phyloP scores from a whole-genome alignment of 768 basidiomycete species.

The Tulasnella sp. region DNA sequence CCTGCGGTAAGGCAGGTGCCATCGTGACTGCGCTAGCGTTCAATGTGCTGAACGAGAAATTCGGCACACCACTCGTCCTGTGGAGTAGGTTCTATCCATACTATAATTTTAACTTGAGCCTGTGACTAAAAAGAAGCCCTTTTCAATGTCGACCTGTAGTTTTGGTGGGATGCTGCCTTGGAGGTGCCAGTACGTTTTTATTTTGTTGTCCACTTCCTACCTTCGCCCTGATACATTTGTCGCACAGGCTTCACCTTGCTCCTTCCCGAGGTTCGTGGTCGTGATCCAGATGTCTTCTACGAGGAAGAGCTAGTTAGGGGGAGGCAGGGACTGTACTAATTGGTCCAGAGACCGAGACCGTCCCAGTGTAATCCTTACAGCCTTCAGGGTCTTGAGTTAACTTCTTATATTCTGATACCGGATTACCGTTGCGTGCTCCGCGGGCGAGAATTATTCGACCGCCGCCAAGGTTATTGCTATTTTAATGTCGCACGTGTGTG shows the following conservation, averaged over 20 bases:
- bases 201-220: background rate
- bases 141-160: conserved; percentile 30
- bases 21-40: conserved; percentile 68
- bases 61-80: conserved; percentile 54
- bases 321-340: background rate
- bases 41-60: conserved; percentile 47
- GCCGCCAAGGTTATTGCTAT: too few species aligned
- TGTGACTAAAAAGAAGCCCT: too few species aligned
- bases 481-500: too few species aligned
- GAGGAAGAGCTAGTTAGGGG: conserved; percentile 30
- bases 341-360: background rate
- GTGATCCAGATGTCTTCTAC: conserved; percentile 40
- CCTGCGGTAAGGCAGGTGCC: conserved; percentile 62
- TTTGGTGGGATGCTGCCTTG: conserved; percentile 54
- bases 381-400: too few species aligned
- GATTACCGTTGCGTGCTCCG: too few species aligned
- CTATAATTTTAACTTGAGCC: too few species aligned
- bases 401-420: too few species aligned
- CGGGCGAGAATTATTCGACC: too few species aligned
- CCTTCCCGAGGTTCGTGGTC: conserved; percentile 43
- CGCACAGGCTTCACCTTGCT: conserved; percentile 31
- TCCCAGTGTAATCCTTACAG: too few species aligned
- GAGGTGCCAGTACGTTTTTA: conserved; percentile 33
- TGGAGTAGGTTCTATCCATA: conserved; percentile 48
- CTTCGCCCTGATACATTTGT: conserved; percentile 16